Base-by-base conservation (phyloP, 371 early-diverging fungal species). In the Rhizopus microsporus region DNA sequence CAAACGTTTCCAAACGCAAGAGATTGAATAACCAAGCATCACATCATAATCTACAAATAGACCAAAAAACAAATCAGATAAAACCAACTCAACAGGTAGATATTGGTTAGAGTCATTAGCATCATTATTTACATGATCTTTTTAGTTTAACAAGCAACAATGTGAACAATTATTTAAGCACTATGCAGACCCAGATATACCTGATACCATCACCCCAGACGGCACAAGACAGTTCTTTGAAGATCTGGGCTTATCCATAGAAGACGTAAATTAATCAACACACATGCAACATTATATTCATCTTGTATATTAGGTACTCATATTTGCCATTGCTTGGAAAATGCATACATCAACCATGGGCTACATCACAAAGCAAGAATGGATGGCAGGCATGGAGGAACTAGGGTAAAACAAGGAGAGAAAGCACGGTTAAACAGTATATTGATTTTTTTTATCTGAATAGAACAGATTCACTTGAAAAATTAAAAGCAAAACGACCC, bases 261-360 rank as follows among this genome's bases (percentile, higher is more conserved):
- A 78, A 42, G 69, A 73, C 61, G 78, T 75, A 68, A 52, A 63
- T 17, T 6, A 43, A 15, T 46, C 10, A 31, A 9, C 6, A 2
- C 10, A 13, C 4, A 42, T 6, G 42, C 15, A 15, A 15, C 15
- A 42, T n/a, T 5, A 42, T 13, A 15, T 7, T 10, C 9, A 15
- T 37, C 49, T 23, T 12, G 34, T n/a, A 44, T 7, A 50, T 49
- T 72, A 86, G 86, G 71, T 78, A 13, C 62, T 78, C 32, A 80
- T 85, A 56, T 69, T 89, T 46, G 81, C 80, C 5, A 64, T 87
- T 42, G 87, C 88, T 4, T 86, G 79, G 78, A 81, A 84, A 58
- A 71, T 89, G 71, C 59, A 78, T 15, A 80, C 83, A 29, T 56
- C 71, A 40, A 76, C 80, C 32, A 88, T 89, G 88, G 82, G 84